A percentile compares a stretch with the other conserved stretches of the same genome.
Evolutionary conservation across 2,329 filamentous ascomycete species (phyloP).

Genomic region (Fusarium solani-melongenae): DNA sequence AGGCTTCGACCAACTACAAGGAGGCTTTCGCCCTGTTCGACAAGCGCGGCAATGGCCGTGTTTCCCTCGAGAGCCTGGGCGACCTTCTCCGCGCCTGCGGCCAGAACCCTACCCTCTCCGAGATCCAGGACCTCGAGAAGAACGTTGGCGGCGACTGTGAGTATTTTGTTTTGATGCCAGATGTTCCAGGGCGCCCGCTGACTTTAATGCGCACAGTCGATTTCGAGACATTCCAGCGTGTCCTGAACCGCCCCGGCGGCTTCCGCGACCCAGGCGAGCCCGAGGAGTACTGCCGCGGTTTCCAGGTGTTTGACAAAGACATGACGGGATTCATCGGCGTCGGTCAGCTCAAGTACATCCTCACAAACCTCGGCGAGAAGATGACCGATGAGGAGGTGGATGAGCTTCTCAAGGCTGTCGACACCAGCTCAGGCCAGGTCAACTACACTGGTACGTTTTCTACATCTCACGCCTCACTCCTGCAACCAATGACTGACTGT

Average conservation of each 20-base stretch:
- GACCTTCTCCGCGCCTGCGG: conserved; percentile 96
- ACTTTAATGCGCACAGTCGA: conserved; percentile 72
- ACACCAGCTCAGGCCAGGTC: conserved; percentile 95
- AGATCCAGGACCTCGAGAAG: conserved; percentile 94
- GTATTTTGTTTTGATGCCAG: conserved; percentile 51
- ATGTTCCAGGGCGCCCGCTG: neutral
- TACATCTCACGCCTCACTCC: neutral
- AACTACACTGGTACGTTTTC: conserved; percentile 84
- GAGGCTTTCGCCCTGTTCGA: conserved; percentile 99
- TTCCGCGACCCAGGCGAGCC: conserved; percentile 99
- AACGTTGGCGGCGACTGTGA: conserved; percentile 89
- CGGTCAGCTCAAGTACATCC: conserved; percentile 95
- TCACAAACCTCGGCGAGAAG: conserved; percentile 98
- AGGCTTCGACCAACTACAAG: conserved; percentile 97
- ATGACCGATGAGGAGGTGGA: conserved; percentile 99
- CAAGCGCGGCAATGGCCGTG: conserved; percentile 97
- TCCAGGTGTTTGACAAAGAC: conserved; percentile 99
- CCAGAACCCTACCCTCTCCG: conserved; percentile 94
- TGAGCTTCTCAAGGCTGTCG: conserved; percentile 97
- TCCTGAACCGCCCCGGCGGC: conserved; percentile 96
- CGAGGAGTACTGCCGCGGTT: conserved; percentile 97
- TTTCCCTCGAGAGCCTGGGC: conserved; percentile 85
- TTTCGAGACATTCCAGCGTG: conserved; percentile 96
- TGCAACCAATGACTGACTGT: neutral
- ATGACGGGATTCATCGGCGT: conserved; percentile 98